Conservation (phyloP, 2,329 filamentous ascomycete species). For the Aspergillus ustus region DNA sequence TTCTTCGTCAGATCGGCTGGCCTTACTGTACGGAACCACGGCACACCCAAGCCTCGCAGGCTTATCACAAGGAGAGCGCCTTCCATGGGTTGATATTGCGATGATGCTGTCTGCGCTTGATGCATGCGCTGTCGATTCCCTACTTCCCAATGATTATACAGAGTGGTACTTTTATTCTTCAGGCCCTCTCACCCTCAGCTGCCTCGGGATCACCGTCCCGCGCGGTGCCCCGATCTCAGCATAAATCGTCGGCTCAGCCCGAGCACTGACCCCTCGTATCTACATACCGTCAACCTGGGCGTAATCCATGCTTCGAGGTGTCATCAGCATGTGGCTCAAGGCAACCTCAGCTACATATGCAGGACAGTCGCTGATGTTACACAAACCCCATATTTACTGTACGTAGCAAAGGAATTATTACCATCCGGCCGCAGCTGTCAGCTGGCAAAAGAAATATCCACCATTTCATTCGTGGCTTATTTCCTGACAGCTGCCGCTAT, state of each 20-base stretch:
- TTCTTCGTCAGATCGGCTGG: constrained; percentile 19
- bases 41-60: constrained; percentile 4
- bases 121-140: not conserved
- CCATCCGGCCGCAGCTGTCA: not conserved
- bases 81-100: not conserved
- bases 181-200: not conserved
- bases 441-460: not conserved
- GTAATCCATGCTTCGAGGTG: not conserved
- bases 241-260: not conserved
- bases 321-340: not conserved
- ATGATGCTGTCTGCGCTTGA: not conserved
- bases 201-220: not conserved
- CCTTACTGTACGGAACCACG: constrained; percentile 11
- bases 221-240: not conserved
- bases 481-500: not conserved
- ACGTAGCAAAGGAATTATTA: not conserved
- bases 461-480: not conserved
- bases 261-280: not conserved
- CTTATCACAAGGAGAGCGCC: constrained; percentile 12
- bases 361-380: not conserved
- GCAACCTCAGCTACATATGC: not conserved
- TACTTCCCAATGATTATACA: not conserved
- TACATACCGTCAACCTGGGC: no score
- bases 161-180: not conserved
- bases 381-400: not conserved